Base-by-base conservation (phyloP, 495 filamentous ascomycete species). In the Trichoderma erinaceum region DNA sequence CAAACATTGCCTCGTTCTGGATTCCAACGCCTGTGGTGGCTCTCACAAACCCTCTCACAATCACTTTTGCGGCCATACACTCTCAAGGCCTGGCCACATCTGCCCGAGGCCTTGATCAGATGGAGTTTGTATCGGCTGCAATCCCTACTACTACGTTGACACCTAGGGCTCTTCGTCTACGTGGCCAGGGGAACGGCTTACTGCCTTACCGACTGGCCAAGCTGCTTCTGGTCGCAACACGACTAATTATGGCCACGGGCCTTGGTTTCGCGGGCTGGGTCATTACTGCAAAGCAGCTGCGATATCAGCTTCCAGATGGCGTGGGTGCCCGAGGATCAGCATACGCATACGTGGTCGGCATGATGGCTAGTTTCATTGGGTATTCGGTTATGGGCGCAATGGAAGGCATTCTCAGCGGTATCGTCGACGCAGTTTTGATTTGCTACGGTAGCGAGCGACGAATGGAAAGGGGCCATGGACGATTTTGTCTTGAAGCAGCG, bases 231-330 rank as follows among this genome's bases (percentile, higher is more conserved):
- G 90, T 96, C 70, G 93, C 95, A 23, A 92, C 91, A 21, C 85
- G 95, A 23, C 89, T 91, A 71, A 90, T 97, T 71, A 96, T 96
- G 84, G 90, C 92, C 8, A 84, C 91, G 46, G 90, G 90, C 2
- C 83, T 99, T 35, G 96, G 95, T 1, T 94, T 97, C 73, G 94
- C 90, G n/a, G 95, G 91, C 32, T 99, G 95, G 95, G 92, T 98
- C n/a, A 89, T 89, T 66, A 94, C 92, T 41, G 92, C 95, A 21
- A 86, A 89, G 63, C 86, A 88, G 75, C 78, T 96, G 15, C 77
- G 77, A 29, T 78, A 90, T 21, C 75, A 79, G 21, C 71, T 79
- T 12, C 78, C 83, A 2, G 79, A 83, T 46, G 83, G 82, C 16
- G 63, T 77, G 23, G 80, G 84, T 0, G 77, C 89, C 56, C 86